Percentiles rank a stretch among this genome's conserved stretches.
Evolutionary conservation across 306 rosid genomes (phyloP).

Genomic region (Pterocarpus santalinus): DNA sequence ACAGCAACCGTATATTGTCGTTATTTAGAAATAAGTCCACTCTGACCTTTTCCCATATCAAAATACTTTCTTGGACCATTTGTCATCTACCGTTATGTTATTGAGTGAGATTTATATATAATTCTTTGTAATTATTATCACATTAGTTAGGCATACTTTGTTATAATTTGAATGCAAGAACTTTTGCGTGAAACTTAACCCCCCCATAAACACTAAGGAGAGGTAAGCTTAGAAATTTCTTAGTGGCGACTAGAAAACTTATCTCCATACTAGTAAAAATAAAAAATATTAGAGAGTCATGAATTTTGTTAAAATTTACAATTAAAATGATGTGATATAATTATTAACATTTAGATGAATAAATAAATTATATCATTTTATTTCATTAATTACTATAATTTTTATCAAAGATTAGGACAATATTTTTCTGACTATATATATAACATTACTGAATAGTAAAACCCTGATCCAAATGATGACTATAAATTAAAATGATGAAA

Average conservation of each 20-base stretch:
- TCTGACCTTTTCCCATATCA: constrained; percentile 36
- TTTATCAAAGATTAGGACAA: too few relatives aligned
- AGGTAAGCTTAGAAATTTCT: background rate
- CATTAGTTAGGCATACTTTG: too few relatives aligned
- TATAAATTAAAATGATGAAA: background rate
- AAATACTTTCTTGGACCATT: constrained; percentile 37
- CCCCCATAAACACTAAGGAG: background rate
- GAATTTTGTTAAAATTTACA: too few relatives aligned
- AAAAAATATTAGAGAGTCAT: too few relatives aligned
- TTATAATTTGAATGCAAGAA: background rate
- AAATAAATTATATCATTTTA: too few relatives aligned
- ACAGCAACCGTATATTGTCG: constrained; percentile 25
- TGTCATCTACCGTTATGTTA: background rate
- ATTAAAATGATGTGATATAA: too few relatives aligned
- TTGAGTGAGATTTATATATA: background rate
- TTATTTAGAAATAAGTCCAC: constrained; percentile 41
- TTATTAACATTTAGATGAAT: too few relatives aligned
- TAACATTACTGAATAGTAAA: background rate
- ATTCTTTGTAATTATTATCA: background rate
- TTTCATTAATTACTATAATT: too few relatives aligned
- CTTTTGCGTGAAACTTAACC: background rate
- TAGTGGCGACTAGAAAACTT: background rate
- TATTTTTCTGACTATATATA: too few relatives aligned
- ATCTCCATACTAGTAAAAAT: background rate
- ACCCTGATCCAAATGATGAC: constrained; percentile 2